Conservation (phyloP, 805 yeast genomes). For the Millerozyma miso region DNA sequence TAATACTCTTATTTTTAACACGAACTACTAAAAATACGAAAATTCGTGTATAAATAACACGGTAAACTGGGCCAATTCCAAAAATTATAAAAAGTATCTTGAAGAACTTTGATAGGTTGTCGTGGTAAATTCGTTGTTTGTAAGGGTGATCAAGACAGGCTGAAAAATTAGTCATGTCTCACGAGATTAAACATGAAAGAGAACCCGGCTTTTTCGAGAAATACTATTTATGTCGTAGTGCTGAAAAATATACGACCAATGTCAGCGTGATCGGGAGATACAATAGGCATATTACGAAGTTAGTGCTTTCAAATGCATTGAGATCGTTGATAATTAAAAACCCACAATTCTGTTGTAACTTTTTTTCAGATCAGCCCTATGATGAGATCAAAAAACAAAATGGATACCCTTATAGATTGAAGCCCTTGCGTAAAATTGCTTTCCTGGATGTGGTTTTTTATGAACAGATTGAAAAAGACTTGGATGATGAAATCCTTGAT, state of each 20-base stretch:
- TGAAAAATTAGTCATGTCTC: too few species aligned
- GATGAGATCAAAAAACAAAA: constrained; percentile 5
- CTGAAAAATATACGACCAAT: constrained; percentile 17
- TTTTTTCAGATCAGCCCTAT: constrained; percentile 7
- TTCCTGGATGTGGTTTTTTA: constrained; percentile 19
- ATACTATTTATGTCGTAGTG: constrained; percentile 18
- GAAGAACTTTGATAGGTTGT: too few species aligned
- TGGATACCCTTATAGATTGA: constrained; percentile 11
- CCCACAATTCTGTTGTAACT: constrained; percentile 17
- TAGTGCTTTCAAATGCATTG: constrained; percentile 17
- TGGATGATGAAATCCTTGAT: constrained; percentile 11
- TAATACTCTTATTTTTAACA: too few species aligned
- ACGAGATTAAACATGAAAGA: constrained; percentile 1
- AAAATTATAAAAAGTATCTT: too few species aligned
- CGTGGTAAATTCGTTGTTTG: too few species aligned
- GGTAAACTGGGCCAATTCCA: too few species aligned
- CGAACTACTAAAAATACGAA: too few species aligned
- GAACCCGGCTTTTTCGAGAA: constrained; percentile 20
- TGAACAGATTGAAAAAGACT: constrained; percentile 6
- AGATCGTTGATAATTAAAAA: constrained; percentile 9
- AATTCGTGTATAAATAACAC: too few species aligned
- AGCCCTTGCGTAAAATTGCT: constrained; percentile 12
- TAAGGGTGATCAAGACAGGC: too few species aligned
- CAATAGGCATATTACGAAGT: constrained; percentile 8
- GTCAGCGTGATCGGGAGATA: constrained; percentile 21